Base-by-base conservation (phyloP, 1,284 basidiomycete genomes). In the Vanrija humicola region DNA sequence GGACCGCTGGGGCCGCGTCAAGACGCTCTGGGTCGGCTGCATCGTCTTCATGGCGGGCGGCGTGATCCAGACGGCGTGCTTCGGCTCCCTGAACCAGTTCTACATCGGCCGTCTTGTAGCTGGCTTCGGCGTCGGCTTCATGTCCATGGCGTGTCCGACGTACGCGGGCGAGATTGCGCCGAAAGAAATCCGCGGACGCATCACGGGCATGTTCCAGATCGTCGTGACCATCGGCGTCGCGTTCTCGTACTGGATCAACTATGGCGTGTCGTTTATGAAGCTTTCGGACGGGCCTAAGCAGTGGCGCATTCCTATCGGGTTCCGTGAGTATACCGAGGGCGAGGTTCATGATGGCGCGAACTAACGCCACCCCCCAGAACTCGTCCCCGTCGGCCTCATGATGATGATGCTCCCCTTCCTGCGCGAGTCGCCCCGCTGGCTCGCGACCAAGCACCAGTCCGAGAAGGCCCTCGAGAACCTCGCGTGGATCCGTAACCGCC, bases 131-230 rank as follows among this genome's bases (percentile, higher is more conserved):
- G 83, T 89, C 50, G 86, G 67, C 56, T 39, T 67, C 43, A 80
- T 82, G 47, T 80, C 80, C 1, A 80, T 80, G 4, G 73, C 84
- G 6, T 81, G 83, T 9, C 88, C 88, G 9, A 83, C 87, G 0
- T 90, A 83, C 65, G 87, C 89, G 3, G 85, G 86, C 1, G 88
- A 90, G 71, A 89, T 87, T 68, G 82, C 84, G 0, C 88, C 88
- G 6, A 89, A 88, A 69, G 80, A 86, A 28, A 86, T 84, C 48
- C 79, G 83, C 83, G 69, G 79, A 69, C 51, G 80, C 84, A 83
- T 83, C 58, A 83, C 82, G 5, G 86, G 87, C 43, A 67, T 88
- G 26, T 89, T 90, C 81, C 89, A 92, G 69, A 84, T 91, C 72
- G 85, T 89, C 82, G 87, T 89, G 46, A 70, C 74, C 48, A 65